A percentile compares a stretch with the other conserved stretches of the same genome.
phyloP scores from a whole-genome alignment of 2,329 filamentous ascomycete species.

The Penicillium brasilianum region DNA sequence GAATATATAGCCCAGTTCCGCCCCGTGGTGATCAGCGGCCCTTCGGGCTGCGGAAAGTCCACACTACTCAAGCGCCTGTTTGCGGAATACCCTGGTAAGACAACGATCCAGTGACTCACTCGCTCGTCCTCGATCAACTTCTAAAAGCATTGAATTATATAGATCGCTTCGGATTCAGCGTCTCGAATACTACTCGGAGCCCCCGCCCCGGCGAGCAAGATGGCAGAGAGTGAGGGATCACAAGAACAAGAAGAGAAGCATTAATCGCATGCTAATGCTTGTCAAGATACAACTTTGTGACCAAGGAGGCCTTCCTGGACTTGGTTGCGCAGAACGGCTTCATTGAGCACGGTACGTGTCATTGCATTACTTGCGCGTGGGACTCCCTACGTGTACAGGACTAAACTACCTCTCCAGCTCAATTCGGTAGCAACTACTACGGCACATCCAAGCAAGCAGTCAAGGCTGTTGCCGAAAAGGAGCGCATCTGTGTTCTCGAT shows the following conservation, averaged over 20 bases:
- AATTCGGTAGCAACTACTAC: conserved; percentile 85
- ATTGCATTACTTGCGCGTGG: background rate
- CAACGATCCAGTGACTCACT: conserved; percentile 28
- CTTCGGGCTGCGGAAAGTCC: conserved; percentile 50
- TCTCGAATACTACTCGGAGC: conserved; percentile 71
- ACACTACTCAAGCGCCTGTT: conserved; percentile 51
- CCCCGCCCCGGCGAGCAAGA: conserved; percentile 77
- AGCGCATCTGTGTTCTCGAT: conserved; percentile 80
- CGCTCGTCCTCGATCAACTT: background rate
- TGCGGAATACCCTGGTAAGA: conserved; percentile 48
- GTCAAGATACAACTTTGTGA: conserved; percentile 68
- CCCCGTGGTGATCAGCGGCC: conserved; percentile 50
- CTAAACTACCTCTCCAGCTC: conserved; percentile 51
- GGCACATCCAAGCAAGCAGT: conserved; percentile 83
- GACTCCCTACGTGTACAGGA: background rate
- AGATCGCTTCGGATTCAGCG: conserved; percentile 10
- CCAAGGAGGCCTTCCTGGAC: conserved; percentile 67
- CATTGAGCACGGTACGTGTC: conserved; percentile 67
- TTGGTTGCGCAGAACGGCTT: conserved; percentile 74
- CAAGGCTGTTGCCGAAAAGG: conserved; percentile 72
- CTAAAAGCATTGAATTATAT: background rate
- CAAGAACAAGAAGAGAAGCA: background rate
- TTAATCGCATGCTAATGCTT: background rate
- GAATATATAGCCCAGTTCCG: conserved; percentile 26
- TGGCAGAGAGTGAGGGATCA: conserved; percentile 66